Percentiles rank a stretch among this genome's conserved stretches.
phyloP scores from a whole-genome alignment of 106 monocot species.

The Allium fistulosum region DNA sequence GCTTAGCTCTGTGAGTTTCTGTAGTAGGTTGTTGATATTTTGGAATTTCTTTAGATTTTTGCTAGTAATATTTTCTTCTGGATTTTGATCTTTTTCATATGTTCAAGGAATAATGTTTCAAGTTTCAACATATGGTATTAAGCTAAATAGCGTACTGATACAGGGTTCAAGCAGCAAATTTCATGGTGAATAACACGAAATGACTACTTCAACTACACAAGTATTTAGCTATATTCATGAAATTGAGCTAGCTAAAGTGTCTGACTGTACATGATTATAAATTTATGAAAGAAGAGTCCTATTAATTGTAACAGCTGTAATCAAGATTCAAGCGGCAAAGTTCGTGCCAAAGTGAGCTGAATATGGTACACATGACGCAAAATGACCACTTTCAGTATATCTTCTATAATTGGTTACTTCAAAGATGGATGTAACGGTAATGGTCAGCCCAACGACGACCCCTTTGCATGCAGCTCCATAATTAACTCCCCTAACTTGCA shows the following conservation, averaged over 20 bases:
- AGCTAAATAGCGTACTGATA: too few relatives aligned
- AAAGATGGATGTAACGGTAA: too few relatives aligned
- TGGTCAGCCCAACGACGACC: too few relatives aligned
- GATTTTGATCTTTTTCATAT: constrained; percentile 6
- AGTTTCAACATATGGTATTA: too few relatives aligned
- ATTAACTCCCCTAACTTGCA: too few relatives aligned
- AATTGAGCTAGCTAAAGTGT: background rate
- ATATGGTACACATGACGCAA: background rate
- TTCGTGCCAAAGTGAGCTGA: background rate
- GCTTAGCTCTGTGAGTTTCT: constrained; percentile 38
- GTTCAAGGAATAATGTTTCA: background rate
- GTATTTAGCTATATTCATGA: background rate
- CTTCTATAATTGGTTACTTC: too few relatives aligned
- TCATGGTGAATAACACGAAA: background rate
- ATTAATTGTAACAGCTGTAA: background rate
- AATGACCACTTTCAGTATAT: background rate
- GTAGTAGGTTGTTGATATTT: constrained; percentile 38
- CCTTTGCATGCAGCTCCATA: too few relatives aligned
- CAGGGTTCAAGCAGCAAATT: background rate
- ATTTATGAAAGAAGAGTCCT: too few relatives aligned
- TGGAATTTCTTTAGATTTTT: constrained; percentile 35
- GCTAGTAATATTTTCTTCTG: constrained; percentile 8
- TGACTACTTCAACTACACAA: background rate
- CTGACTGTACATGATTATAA: too few relatives aligned
- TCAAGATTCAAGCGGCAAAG: background rate